Conservation (phyloP, 1,284 basidiomycete genomes). For the Tylopilus orsonianus region DNA sequence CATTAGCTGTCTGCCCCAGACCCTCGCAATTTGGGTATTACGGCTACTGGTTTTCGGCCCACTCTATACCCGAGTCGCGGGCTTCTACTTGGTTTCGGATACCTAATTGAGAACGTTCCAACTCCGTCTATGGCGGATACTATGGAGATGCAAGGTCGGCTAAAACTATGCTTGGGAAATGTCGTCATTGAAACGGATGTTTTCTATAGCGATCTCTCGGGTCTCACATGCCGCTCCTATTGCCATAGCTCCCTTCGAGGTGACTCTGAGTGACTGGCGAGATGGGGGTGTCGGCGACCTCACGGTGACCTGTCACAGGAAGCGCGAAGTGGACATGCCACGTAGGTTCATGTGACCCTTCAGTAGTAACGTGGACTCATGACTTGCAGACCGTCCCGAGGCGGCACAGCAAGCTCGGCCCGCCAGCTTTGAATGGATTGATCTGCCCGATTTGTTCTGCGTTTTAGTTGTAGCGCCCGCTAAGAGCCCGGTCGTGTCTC, state of each 20-base stretch:
- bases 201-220: not conserved
- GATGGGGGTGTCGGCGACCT: not conserved
- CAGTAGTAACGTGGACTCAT: no score
- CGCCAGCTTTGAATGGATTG: slow-evolving; percentile 6
- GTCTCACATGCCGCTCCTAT: not conserved
- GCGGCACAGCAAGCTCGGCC: not conserved
- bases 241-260: not conserved
- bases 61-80: slow-evolving; percentile 22
- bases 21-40: slow-evolving; percentile 6
- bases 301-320: not conserved
- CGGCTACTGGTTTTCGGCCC: slow-evolving; percentile 14
- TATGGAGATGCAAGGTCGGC: slow-evolving; percentile 16
- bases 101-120: slow-evolving; percentile 7
- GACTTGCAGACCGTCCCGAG: no score
- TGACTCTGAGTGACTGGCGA: not conserved
- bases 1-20: no score
- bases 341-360: slow-evolving; percentile 1
- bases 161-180: not conserved
- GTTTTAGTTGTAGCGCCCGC: slow-evolving; percentile 15
- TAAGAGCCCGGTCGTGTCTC: slow-evolving; percentile 3
- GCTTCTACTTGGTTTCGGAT: slow-evolving; percentile 13
- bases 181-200: slow-evolving; percentile 2
- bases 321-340: not conserved
- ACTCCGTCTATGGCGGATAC: slow-evolving; percentile 33
- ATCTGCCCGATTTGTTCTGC: slow-evolving; percentile 9